These are phyloP conservation scores for Exophiala lecanii-corni DNA, from an alignment of 2,329 filamentous ascomycete genomes.

Conservation along the genomic window DNA sequence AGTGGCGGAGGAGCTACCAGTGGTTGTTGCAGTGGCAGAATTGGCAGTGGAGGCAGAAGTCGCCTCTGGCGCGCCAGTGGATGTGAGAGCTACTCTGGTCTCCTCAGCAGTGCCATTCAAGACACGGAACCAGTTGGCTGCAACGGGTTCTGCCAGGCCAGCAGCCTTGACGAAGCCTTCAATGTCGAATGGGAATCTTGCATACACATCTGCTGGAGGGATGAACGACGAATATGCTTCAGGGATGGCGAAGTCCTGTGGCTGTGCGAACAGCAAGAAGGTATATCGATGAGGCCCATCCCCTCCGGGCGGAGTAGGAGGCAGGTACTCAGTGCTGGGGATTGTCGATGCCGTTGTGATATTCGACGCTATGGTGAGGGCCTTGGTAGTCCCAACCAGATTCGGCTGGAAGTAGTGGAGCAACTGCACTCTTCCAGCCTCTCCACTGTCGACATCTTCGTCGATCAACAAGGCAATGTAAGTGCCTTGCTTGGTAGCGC, in stretches of 20 bases:
- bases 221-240: conserved; percentile 25
- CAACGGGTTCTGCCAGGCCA: conserved; percentile 29
- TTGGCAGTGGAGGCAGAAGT: background rate
- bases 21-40: background rate
- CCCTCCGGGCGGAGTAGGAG: conserved; percentile 27
- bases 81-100: background rate
- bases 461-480: conserved; percentile 10
- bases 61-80: background rate
- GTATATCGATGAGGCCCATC: conserved; percentile 30
- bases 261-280: conserved; percentile 29
- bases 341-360: background rate
- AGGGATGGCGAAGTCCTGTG: conserved; percentile 26
- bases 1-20: background rate
- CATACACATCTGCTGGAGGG: conserved; percentile 25
- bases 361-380: background rate
- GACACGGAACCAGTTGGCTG: conserved; percentile 37
- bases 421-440: conserved; percentile 2
- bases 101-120: conserved; percentile 6
- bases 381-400: background rate
- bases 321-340: conserved; percentile 25
- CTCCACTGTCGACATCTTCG: conserved; percentile 2
- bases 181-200: conserved; percentile 33
- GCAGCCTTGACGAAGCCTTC: conserved; percentile 31
- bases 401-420: conserved; percentile 10
- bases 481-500: background rate